Base-by-base conservation (phyloP, 106 monocot species). In the Dioscorea alata region DNA sequence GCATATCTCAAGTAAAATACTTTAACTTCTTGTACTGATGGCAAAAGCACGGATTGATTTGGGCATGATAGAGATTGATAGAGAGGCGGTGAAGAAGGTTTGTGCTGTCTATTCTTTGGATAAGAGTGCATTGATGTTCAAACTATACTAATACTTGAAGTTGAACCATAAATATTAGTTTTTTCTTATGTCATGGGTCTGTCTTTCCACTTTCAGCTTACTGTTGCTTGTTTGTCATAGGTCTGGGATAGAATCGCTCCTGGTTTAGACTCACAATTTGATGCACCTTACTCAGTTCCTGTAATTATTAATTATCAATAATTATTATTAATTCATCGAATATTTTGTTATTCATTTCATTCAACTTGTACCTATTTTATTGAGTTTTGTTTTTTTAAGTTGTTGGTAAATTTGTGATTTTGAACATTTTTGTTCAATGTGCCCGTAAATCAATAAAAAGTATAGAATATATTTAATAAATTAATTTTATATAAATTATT, bases 231-330 rank as follows among this genome's bases (percentile, higher is more conserved):
- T 42, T 42, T 42, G 42, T 6, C 10, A 10, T 42, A 99, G 99
- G 99, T 93, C 4, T 99, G 99, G 99, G 83, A 88, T 68, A 85
- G 83, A 76, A 93, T 99, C 64, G 93, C 99, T 61, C 99, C 93
- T 50, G 99, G 97, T 67, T 73, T 99, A 42, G 74, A 72, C 25
- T 87, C 82, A 28, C 63, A 85, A 22, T 99, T 92, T 79, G 97
- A 99, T 69, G 70, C 92, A 52, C 90, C 99, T 65, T 71, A 62
- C 69, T 82, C 92, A 57, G 23, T 93, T 71, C 92, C 87, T 54
- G 33, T 23, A 28, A 83, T 93, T 66, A n/a, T n/a, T n/a, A n/a
- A n/a, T n/a, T n/a, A n/a, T n/a, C n/a, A n/a, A n/a, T n/a, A n/a
- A n/a, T n/a, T n/a, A n/a, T n/a, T n/a, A n/a, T n/a, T n/a, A n/a